Evolutionary conservation across 495 filamentous ascomycete genomes (phyloP), one percentile per base, ranked within the genome.

Genomic region (Penicillium pulvis): DNA sequence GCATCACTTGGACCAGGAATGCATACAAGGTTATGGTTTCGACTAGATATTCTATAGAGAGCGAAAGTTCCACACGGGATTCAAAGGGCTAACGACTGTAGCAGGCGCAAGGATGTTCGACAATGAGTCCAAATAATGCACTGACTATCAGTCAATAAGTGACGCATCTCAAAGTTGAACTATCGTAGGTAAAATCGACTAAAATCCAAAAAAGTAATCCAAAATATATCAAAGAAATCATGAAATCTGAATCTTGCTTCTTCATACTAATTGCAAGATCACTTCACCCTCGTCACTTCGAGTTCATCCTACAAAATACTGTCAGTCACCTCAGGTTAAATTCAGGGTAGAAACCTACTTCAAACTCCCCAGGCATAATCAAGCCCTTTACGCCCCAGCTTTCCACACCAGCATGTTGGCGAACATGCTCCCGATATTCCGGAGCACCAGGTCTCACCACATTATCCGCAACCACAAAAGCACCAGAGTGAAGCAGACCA

Each of bases 391-490:
- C 42, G 14, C 44, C 61, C 64, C 64, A 67, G 48, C 64, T 61
- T 26, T 67, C 51, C 7, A 67, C 51, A 6, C 51, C 46, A 17
- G 54, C 1, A 48, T 61, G 56, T 6, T 31, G 19, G 6, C 61
- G 61, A 19, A 67, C 51, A 57, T 62, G 59, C 23, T 59, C 56
- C 4, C 61, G 33, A 44, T 68, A 68, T 31, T 42, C 30, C 10
- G 62, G 65, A 19, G 58, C 59, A 16, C 62, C 62, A 19, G 65
- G 62, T 3, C 58, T 28, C 2, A 65, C n/a, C 14, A 68, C 54
- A 52, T 65, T 65, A 51, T 68, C 61, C 8, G 65, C 65, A 23
- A 68, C 47, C 10, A 68, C 50, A 33, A 62, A 51, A 35, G 55
- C 24, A 4, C 59, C 59, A 44, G 42, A 10, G 0, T 30, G 30